phyloP scores from a whole-genome alignment of 257 asterid genomes.

The Salvia hispanica region DNA sequence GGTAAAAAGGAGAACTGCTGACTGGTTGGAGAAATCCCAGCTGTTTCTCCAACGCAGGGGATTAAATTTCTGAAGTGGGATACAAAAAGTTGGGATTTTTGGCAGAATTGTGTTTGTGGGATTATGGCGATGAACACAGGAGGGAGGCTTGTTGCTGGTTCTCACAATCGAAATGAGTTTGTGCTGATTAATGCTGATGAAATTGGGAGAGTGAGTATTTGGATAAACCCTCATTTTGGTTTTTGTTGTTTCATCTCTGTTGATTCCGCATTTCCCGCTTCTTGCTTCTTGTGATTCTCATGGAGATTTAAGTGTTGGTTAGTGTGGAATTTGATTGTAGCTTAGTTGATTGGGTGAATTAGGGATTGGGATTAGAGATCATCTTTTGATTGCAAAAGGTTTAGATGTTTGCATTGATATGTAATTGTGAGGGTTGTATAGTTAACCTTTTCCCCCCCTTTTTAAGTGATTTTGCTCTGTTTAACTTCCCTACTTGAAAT shows the following conservation, averaged over 20 bases:
- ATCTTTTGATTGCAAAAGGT: neutral
- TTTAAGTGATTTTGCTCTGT: neutral
- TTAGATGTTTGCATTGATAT: neutral
- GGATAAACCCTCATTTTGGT: slow-evolving; percentile 29
- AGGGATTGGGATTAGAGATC: slow-evolving; percentile 3
- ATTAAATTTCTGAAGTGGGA: slow-evolving; percentile 29
- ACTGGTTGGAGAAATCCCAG: slow-evolving; percentile 24
- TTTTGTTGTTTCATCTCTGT: slow-evolving; percentile 13
- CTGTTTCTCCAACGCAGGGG: slow-evolving; percentile 22
- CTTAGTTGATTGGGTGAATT: slow-evolving; percentile 1
- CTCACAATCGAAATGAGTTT: slow-evolving; percentile 76
- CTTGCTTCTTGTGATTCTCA: neutral
- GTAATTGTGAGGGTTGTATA: slow-evolving; percentile 3
- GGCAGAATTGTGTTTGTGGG: slow-evolving; percentile 19
- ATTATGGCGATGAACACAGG: slow-evolving; percentile 72
- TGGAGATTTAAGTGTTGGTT: slow-evolving; percentile 19
- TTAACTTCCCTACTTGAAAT: slow-evolving; percentile 3
- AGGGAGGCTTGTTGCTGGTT: slow-evolving; percentile 34
- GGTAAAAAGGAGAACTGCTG: neutral
- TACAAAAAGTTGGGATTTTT: slow-evolving; percentile 35
- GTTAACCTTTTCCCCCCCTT: neutral
- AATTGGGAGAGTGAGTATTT: slow-evolving; percentile 58
- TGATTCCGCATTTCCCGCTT: slow-evolving; percentile 4
- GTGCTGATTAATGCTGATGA: slow-evolving; percentile 82
- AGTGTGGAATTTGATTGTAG: neutral